These are phyloP conservation scores for Chrysoporthe cubensis DNA, from an alignment of 2,329 filamentous ascomycete species.

Conservation along the genomic window DNA sequence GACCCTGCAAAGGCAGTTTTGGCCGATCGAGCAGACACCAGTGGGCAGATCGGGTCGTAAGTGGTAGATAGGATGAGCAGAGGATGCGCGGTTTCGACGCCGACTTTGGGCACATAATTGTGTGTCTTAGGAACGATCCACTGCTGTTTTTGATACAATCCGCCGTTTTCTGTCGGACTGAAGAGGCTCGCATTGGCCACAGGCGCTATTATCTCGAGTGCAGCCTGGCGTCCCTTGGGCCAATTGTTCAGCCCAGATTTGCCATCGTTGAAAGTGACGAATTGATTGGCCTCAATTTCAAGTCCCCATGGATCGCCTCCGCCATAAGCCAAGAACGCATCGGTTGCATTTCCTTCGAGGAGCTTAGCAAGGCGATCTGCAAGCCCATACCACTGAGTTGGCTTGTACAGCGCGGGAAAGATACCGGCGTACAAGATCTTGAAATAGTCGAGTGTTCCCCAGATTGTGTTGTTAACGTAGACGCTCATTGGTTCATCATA, in stretches of 20 bases:
- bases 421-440: constrained; percentile 42
- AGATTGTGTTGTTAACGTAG: constrained; percentile 47
- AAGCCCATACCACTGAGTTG: constrained; percentile 42
- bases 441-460: constrained; percentile 44
- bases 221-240: constrained; percentile 38
- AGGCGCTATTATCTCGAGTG: constrained; percentile 42
- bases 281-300: constrained; percentile 36
- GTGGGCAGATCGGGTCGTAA: constrained; percentile 60
- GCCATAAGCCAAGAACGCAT: constrained; percentile 42
- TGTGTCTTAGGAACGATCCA: constrained; percentile 39
- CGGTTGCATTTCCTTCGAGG: constrained; percentile 46
- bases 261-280: constrained; percentile 40
- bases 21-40: constrained; percentile 44
- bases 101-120: constrained; percentile 34
- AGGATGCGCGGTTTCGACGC: constrained; percentile 50
- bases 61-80: constrained; percentile 60
- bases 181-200: constrained; percentile 41
- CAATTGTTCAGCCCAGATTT: constrained; percentile 37
- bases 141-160: constrained; percentile 37
- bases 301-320: constrained; percentile 27
- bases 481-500: constrained; percentile 44
- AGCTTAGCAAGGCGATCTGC: constrained; percentile 41
- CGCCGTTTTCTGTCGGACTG: constrained; percentile 33
- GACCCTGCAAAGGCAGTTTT: constrained; percentile 42
- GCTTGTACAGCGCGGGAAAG: constrained; percentile 45